A percentile compares a stretch with the other conserved stretches of the same genome.
Evolutionary conservation across 1,284 basidiomycete species (phyloP).

Genomic region (Ceratobasidium sp.): DNA sequence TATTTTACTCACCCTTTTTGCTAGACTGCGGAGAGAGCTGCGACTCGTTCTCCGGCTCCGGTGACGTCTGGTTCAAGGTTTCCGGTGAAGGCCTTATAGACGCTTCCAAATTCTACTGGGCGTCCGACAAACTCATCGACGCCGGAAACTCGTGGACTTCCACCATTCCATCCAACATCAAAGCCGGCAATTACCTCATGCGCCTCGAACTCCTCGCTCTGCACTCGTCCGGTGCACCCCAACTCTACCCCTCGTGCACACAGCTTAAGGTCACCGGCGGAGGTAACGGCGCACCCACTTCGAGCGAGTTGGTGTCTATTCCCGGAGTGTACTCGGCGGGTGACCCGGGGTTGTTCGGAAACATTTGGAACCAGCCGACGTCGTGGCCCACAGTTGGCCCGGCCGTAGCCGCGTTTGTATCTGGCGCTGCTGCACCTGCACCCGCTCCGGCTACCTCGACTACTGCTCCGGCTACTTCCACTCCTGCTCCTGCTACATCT

Average conservation of each 20-base stretch:
- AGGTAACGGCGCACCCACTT: constrained; percentile 30
- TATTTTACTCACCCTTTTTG: not conserved
- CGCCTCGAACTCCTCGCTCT: constrained; percentile 38
- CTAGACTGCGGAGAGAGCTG: constrained; percentile 31
- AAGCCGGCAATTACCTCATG: constrained; percentile 39
- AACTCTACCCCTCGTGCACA: constrained; percentile 40
- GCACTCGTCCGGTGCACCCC: constrained; percentile 38
- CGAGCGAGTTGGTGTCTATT: constrained; percentile 36
- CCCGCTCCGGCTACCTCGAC: not conserved
- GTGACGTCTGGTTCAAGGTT: constrained; percentile 41
- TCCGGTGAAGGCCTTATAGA: constrained; percentile 33
- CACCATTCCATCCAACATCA: constrained; percentile 38
- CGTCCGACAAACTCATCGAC: constrained; percentile 38
- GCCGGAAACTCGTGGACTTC: constrained; percentile 38
- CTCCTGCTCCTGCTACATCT: not conserved
- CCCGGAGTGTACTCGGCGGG: constrained; percentile 36
- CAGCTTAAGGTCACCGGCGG: constrained; percentile 38
- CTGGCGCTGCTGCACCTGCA: not conserved
- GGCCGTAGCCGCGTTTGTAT: constrained; percentile 28
- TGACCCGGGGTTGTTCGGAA: constrained; percentile 26
- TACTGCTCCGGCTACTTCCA: not conserved
- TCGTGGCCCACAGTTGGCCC: constrained; percentile 32
- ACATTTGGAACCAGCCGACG: constrained; percentile 20
- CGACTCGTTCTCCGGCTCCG: constrained; percentile 29
- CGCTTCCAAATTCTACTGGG: constrained; percentile 34